Percentiles rank a stretch among this genome's conserved stretches.
phyloP scores from a whole-genome alignment of 1,139 yeast species.

The Wickerhamomyces sp. region DNA sequence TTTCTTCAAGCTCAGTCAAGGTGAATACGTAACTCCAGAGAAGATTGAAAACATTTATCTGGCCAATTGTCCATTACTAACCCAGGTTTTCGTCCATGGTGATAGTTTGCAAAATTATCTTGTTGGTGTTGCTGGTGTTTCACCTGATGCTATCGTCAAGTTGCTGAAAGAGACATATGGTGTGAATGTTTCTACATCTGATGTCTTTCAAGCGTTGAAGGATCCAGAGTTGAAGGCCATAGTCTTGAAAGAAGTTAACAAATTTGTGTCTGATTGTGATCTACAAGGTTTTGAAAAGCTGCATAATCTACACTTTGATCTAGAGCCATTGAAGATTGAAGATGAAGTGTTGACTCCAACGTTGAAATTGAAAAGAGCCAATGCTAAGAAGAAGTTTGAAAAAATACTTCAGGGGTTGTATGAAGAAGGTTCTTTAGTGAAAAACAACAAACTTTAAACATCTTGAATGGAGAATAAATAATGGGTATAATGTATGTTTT shows the following conservation, averaged over 20 bases:
- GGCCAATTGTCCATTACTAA: slow-evolving; percentile 38
- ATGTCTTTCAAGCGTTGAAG: slow-evolving; percentile 17
- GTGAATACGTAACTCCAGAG: slow-evolving; percentile 70
- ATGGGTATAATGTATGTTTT: too few relatives aligned
- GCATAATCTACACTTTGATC: slow-evolving; percentile 40
- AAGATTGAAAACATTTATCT: slow-evolving; percentile 55
- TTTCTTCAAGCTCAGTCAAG: slow-evolving; percentile 65
- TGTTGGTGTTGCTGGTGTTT: slow-evolving; percentile 55
- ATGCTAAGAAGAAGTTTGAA: slow-evolving; percentile 41
- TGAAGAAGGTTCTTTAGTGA: slow-evolving; percentile 39
- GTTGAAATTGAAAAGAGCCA: slow-evolving; percentile 44
- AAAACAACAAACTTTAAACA: slow-evolving; percentile 19
- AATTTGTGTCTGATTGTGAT: slow-evolving; percentile 14
- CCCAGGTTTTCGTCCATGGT: slow-evolving; percentile 53
- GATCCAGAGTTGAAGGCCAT: slow-evolving; percentile 18
- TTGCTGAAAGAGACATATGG: slow-evolving; percentile 13
- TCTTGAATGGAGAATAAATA: too few relatives aligned
- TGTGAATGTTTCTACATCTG: slow-evolving; percentile 13
- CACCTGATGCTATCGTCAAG: slow-evolving; percentile 18
- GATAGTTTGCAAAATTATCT: slow-evolving; percentile 47
- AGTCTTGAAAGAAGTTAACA: slow-evolving; percentile 18
- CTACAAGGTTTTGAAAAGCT: slow-evolving; percentile 39
- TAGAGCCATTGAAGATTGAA: slow-evolving; percentile 47
- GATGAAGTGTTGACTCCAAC: slow-evolving; percentile 50
- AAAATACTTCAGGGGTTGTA: slow-evolving; percentile 41